Evolutionary conservation across 75 land plant genomes (phyloP), one percentile per base, ranked within the genome.

Genomic region (Pinus tabuliformis): DNA sequence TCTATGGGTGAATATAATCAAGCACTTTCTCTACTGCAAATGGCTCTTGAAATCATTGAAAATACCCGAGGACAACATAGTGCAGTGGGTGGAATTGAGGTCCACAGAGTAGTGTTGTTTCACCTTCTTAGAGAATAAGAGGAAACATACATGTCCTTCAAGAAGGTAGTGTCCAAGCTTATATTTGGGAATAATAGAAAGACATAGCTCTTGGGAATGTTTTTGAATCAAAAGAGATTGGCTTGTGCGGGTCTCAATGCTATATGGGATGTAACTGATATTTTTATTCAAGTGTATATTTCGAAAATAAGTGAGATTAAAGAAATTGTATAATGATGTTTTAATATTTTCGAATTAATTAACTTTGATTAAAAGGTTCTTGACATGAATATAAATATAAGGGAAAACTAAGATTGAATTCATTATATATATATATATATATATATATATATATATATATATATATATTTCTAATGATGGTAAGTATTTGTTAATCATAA

Each of bases 31-130:
- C 56, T 85, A 13, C 85, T 85, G 1, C 59, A 75, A 56, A 63
- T 58, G 15, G 86, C 84, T 49, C 64, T 74, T 57, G 76, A 71
- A 57, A 82, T 83, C 33, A 57, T 84, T 49, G 81, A 70, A 7
- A 16, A 37, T 21, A 45, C 72, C 13, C 85, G 85, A 65, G 86
- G 84, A 14, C 79, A 81, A 78, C 86, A 75, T 62, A 74, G 73
- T 57, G 62, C 77, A 33, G 77, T 78, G 16, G 86, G 77, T 20
- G 86, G 77, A 6, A 57, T 85, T 24, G 86, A 85, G 73, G 86
- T 85, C 8, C 86, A 85, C 71, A 82, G 82, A 33, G 86, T 85
- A 21, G 61, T 85, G 45, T 81, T 85, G 8, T 79, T 83, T 11
- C 65, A 59, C 61, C 57, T 78, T 74, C 6, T 75, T 18, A 73